Conservation (phyloP, 805 yeast species). For the Ogataea wickerhamii region DNA sequence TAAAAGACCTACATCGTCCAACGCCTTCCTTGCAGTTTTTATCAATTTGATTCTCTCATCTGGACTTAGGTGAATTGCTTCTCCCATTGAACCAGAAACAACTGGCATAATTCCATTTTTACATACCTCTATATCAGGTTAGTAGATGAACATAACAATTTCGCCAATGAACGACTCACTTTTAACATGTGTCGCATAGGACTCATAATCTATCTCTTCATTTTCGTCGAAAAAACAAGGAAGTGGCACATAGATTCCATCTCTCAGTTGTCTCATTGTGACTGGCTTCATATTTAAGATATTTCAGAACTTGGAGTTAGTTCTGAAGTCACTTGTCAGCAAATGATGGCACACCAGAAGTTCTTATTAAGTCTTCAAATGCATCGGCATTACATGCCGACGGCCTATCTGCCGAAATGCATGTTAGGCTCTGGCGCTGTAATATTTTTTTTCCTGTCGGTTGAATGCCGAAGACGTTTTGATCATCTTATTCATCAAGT, state of each 20-base stretch:
- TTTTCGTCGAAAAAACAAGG: conserved; percentile 19
- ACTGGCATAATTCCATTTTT: conserved; percentile 32
- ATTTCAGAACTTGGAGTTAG: no score
- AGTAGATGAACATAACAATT: conserved; percentile 1
- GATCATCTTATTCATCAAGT: no score
- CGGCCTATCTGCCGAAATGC: no score
- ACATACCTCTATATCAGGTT: conserved; percentile 8
- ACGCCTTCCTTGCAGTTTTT: conserved; percentile 27
- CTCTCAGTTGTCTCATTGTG: conserved; percentile 8
- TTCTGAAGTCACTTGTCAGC: no score
- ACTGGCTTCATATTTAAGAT: no score
- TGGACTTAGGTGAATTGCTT: conserved; percentile 33
- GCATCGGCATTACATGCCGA: no score
- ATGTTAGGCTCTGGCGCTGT: no score
- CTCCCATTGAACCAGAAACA: conserved; percentile 40
- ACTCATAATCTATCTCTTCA: conserved; percentile 30
- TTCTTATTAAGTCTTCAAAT: no score
- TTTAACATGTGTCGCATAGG: conserved; percentile 33
- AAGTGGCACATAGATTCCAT: conserved; percentile 15
- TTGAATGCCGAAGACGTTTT: no score
- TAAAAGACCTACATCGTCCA: conserved; percentile 32
- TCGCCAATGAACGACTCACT: conserved; percentile 18
- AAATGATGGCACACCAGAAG: no score
- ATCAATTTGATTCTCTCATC: conserved; percentile 33
- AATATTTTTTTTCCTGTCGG: no score